Percentiles rank a stretch among this genome's conserved stretches.
Evolutionary conservation across 805 yeast genomes (phyloP).

Genomic region (Metschnikowia vanudenii): DNA sequence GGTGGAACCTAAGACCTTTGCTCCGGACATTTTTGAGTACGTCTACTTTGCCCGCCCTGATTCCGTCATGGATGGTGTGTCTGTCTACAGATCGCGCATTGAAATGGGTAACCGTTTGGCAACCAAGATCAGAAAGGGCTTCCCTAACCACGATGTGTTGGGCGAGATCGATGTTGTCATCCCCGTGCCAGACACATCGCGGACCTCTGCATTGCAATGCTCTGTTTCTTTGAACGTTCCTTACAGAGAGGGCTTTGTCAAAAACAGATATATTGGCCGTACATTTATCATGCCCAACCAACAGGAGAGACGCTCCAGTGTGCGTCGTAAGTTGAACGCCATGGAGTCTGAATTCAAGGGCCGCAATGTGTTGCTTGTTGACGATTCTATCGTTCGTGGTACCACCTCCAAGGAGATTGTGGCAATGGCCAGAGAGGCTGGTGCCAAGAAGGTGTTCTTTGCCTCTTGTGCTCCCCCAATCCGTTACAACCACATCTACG

Average conservation of each 20-base stretch:
- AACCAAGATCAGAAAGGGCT: constrained; percentile 51
- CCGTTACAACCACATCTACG: constrained; percentile 92
- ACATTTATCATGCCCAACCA: constrained; percentile 99
- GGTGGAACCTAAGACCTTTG: constrained; percentile 69
- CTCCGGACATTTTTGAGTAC: constrained; percentile 96
- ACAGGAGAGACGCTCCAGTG: constrained; percentile 88
- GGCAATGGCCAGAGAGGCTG: constrained; percentile 98
- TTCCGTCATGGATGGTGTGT: constrained; percentile 92
- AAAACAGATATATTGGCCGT: constrained; percentile 95
- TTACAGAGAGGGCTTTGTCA: constrained; percentile 95
- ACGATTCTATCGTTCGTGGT: constrained; percentile 96
- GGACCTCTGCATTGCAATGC: constrained; percentile 91
- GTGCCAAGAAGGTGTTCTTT: constrained; percentile 90
- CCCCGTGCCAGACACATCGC: constrained; percentile 98
- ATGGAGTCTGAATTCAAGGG: constrained; percentile 90
- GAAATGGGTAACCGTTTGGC: constrained; percentile 94
- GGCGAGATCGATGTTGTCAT: constrained; percentile 86
- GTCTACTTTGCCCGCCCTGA: constrained; percentile 98
- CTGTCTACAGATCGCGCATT: constrained; percentile 88
- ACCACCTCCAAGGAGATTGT: constrained; percentile 96
- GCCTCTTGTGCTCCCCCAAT: constrained; percentile 99
- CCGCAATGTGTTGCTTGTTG: constrained; percentile 84
- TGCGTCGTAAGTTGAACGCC: constrained; percentile 91
- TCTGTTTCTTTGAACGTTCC: constrained; percentile 78
- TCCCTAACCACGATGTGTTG: constrained; percentile 41